A percentile compares a stretch with the other conserved stretches of the same genome.
These are phyloP conservation scores for Melaleuca alternifolia DNA, from an alignment of 345 rosid species.

Conservation along the genomic window DNA sequence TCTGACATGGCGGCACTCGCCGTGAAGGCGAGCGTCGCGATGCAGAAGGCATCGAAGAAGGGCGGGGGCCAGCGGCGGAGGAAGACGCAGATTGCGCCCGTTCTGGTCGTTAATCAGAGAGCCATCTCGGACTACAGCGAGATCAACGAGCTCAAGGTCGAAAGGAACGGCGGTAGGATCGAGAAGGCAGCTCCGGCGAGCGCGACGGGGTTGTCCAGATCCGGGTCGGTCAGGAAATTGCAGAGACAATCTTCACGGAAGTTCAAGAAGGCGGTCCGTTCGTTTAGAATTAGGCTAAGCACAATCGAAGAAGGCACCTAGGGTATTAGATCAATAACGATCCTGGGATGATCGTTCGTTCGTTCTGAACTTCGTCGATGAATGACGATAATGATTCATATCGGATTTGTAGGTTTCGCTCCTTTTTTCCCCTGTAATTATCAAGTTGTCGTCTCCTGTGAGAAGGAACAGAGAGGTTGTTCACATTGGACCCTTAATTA, in stretches of 20 bases:
- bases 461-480: not conserved
- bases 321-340: not conserved
- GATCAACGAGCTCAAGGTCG: not conserved
- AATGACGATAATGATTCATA: not conserved
- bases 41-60: not conserved
- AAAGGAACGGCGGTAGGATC: not conserved
- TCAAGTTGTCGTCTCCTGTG: not conserved
- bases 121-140: not conserved
- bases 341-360: not conserved
- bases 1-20: constrained; percentile 26
- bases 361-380: not conserved
- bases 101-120: not conserved
- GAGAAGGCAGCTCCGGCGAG: not conserved
- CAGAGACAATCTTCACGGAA: constrained; percentile 1
- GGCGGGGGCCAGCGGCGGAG: not conserved
- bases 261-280: not conserved
- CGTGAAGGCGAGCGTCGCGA: constrained; percentile 21
- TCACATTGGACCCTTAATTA: not conserved
- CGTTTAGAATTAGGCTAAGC: constrained; percentile 5
- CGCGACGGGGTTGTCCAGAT: not conserved
- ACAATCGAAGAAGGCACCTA: constrained; percentile 3
- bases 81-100: constrained; percentile 4
- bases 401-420: not conserved
- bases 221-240: not conserved
- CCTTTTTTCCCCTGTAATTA: not conserved